Evolutionary conservation across 129 eudicot genomes (phyloP).

Genomic region (Calendula officinalis): DNA sequence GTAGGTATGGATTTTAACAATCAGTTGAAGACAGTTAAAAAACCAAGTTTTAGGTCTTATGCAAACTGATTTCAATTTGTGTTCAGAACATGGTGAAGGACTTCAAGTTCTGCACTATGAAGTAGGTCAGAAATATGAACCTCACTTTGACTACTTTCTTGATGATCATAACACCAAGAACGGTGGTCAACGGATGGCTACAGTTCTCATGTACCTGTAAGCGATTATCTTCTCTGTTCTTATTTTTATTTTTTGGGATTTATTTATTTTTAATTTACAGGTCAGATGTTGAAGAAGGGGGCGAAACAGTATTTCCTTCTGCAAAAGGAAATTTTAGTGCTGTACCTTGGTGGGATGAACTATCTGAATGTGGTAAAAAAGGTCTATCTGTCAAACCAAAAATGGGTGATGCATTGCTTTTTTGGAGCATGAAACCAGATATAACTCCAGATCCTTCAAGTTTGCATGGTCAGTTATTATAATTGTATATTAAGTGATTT

Average conservation of each 20-base stretch:
- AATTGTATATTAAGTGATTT: neutral
- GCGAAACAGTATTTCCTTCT: slow-evolving; percentile 87
- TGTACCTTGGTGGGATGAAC: slow-evolving; percentile 72
- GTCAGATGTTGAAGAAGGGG: slow-evolving; percentile 98
- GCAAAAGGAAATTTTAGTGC: slow-evolving; percentile 82
- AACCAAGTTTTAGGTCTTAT: neutral
- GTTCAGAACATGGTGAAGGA: slow-evolving; percentile 86
- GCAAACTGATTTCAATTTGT: slow-evolving; percentile 8
- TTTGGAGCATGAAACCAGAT: slow-evolving; percentile 93
- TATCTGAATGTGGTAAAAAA: slow-evolving; percentile 64
- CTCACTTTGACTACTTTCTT: slow-evolving; percentile 76
- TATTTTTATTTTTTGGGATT: neutral
- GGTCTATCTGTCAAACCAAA: slow-evolving; percentile 91
- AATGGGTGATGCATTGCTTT: slow-evolving; percentile 87
- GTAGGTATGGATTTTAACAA: slow-evolving; percentile 52
- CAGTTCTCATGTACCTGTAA: slow-evolving; percentile 89
- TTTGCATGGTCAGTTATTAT: slow-evolving; percentile 66
- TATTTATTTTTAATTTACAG: slow-evolving; percentile 36
- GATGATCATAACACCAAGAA: slow-evolving; percentile 69
- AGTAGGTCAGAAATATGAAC: slow-evolving; percentile 81
- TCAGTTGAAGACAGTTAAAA: neutral
- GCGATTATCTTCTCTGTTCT: slow-evolving; percentile 18
- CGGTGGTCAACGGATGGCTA: slow-evolving; percentile 93
- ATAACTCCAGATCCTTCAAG: slow-evolving; percentile 69
- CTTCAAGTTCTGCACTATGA: slow-evolving; percentile 89